phyloP scores from a whole-genome alignment of 352 stramenopile species.

The Phytopythium boreale region DNA sequence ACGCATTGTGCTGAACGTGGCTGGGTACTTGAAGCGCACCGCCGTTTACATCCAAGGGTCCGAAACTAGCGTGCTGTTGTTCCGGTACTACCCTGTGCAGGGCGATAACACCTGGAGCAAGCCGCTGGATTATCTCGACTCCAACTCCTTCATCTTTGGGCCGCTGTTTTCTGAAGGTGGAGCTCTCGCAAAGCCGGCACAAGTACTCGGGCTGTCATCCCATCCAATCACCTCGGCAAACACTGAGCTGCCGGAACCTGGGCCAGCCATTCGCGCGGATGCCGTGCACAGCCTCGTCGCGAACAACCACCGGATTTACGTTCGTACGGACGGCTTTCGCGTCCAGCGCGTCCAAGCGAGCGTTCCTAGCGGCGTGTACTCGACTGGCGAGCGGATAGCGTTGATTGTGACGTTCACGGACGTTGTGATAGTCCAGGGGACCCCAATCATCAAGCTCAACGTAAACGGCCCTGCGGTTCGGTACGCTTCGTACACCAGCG shows the following conservation, averaged over 20 bases:
- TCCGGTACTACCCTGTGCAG: constrained; percentile 39
- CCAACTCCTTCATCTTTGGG: constrained; percentile 35
- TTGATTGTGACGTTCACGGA: constrained; percentile 50
- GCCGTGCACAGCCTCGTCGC: constrained; percentile 56
- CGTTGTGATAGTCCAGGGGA: constrained; percentile 46
- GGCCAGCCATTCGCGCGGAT: constrained; percentile 38
- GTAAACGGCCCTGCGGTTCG: constrained; percentile 19
- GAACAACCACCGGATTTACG: constrained; percentile 54
- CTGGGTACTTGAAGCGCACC: constrained; percentile 22
- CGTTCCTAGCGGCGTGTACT: constrained; percentile 44
- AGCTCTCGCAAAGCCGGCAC: constrained; percentile 23
- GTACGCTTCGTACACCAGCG: constrained; percentile 50
- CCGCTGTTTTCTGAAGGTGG: constrained; percentile 30
- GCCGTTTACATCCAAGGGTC: constrained; percentile 56
- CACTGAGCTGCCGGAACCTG: constrained; percentile 45
- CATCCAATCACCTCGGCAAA: constrained; percentile 32
- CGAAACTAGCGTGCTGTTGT: constrained; percentile 35
- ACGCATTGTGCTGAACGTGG: constrained; percentile 53
- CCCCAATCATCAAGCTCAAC: constrained; percentile 49
- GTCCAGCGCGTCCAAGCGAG: constrained; percentile 31
- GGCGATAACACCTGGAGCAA: constrained; percentile 41
- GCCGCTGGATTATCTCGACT: constrained; percentile 43
- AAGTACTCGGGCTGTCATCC: constrained; percentile 36
- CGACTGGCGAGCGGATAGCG: constrained; percentile 52
- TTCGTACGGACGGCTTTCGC: constrained; percentile 58